Base-by-base conservation (phyloP, 768 basidiomycete species). In the Tricholoma terreum region DNA sequence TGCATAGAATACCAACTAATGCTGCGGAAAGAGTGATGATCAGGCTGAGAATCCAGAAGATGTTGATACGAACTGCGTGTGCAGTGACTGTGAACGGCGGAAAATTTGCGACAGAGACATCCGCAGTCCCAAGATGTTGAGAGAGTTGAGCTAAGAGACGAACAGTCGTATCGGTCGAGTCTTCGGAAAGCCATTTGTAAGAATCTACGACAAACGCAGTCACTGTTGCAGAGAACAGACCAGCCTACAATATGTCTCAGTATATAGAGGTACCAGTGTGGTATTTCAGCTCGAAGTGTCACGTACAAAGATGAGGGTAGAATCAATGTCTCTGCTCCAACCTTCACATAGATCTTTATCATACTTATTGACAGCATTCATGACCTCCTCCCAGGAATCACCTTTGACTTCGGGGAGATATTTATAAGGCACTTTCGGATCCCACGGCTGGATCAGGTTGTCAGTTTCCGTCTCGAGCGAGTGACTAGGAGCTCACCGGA, bases 21-120 rank as follows among this genome's bases (percentile, higher is more conserved):
- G 30, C 58, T 15, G 58, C 6, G 10, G 54, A 30, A 27, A 58
- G 58, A 22, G 40, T 30, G 15, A 58, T 40, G 19, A 49, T n/a
- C 1, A 58, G 38, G 46, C 58, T 58, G 15, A 58, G 54, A 27
- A 58, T 55, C 58, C 58, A 58, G 46, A 42, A 55, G 15, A 58
- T 31, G 35, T 58, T 58, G 14, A 58, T 56, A 22, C 54, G 58
- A 30, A 58, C 46, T 15, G 43, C n/a, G 2, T 19, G 17, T 21
- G 49, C 30, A 15, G 45, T 40, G 15, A 35, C 8, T 8, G 8
- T 12, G 17, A 51, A 50, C 21, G 33, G 17, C 9, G 36, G n/a
- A n/a, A n/a, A n/a, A n/a, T n/a, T 42, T 27, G 10, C 21, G 21
- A n/a, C 36, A 8, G 21, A 7, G 5, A 9, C 9, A 22, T 36